These are phyloP conservation scores for Aegilops sharonensis DNA, from an alignment of 176 grass and related monocot species.

Conservation along the genomic window DNA sequence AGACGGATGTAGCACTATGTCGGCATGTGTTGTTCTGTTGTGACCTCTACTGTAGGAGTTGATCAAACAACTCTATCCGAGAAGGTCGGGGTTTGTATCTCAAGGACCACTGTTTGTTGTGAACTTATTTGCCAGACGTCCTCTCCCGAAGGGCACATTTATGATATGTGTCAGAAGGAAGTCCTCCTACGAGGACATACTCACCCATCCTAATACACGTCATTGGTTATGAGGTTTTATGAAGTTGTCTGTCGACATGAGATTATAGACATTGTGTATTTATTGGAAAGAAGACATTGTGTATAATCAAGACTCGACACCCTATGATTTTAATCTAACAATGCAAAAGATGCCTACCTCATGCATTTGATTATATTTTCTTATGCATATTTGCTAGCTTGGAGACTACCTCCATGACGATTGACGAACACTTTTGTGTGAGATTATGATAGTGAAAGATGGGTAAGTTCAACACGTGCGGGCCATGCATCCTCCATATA, in stretches of 20 bases:
- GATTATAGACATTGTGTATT: neutral
- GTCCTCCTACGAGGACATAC: neutral
- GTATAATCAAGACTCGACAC: neutral
- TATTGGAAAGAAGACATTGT: too few species aligned
- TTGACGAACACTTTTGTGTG: too few species aligned
- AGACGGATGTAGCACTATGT: too few species aligned
- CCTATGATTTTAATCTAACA: neutral
- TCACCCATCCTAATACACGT: neutral
- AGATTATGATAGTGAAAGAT: too few species aligned
- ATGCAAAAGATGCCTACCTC: neutral
- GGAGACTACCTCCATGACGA: neutral
- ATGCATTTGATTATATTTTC: neutral
- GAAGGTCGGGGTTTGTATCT: neutral
- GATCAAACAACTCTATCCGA: neutral
- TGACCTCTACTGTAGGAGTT: neutral
- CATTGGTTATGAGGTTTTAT: neutral
- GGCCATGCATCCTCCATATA: too few species aligned
- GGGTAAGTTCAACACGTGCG: too few species aligned
- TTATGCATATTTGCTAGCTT: neutral
- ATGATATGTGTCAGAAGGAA: neutral
- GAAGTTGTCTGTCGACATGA: neutral
- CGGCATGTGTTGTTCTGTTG: too few species aligned
- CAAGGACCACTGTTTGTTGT: neutral
- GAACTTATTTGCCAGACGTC: neutral
- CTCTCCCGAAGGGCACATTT: neutral